A percentile compares a stretch with the other conserved stretches of the same genome.
Evolutionary conservation across 208 protist species (phyloP).

Genomic region (Leishmania tarentolae): DNA sequence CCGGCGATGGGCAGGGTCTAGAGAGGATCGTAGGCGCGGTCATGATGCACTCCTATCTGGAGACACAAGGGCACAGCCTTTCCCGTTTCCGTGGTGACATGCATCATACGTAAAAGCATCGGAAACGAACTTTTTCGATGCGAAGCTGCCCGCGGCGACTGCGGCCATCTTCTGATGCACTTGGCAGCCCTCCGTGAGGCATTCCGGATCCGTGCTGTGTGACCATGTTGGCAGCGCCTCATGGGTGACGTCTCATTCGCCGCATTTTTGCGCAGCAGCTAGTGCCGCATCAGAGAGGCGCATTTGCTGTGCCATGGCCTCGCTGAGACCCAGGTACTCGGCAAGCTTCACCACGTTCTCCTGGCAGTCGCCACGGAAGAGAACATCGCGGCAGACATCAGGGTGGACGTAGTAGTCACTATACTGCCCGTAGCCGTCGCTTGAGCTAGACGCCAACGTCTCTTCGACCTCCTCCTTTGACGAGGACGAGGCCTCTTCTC

Average conservation of each 20-base stretch:
- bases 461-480: neutral
- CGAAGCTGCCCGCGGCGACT: neutral
- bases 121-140: neutral
- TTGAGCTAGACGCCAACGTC: slow-evolving; percentile 35
- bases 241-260: too few species aligned
- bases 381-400: slow-evolving; percentile 54
- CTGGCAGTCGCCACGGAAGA: slow-evolving; percentile 86
- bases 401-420: slow-evolving; percentile 29
- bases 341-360: slow-evolving; percentile 47
- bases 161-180: neutral
- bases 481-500: neutral
- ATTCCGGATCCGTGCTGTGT: neutral
- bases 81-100: neutral
- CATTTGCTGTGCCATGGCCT: slow-evolving; percentile 27
- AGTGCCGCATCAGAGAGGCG: neutral
- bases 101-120: neutral
- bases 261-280: neutral
- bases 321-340: slow-evolving; percentile 45
- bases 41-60: neutral
- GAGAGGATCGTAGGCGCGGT: neutral
- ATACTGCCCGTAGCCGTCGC: slow-evolving; percentile 65
- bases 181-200: neutral
- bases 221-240: neutral
- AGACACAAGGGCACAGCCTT: neutral
- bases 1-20: neutral